Evolutionary conservation across 768 basidiomycete species (phyloP), one percentile per base, ranked within the genome.

Genomic region (Termitomyces sp.): DNA sequence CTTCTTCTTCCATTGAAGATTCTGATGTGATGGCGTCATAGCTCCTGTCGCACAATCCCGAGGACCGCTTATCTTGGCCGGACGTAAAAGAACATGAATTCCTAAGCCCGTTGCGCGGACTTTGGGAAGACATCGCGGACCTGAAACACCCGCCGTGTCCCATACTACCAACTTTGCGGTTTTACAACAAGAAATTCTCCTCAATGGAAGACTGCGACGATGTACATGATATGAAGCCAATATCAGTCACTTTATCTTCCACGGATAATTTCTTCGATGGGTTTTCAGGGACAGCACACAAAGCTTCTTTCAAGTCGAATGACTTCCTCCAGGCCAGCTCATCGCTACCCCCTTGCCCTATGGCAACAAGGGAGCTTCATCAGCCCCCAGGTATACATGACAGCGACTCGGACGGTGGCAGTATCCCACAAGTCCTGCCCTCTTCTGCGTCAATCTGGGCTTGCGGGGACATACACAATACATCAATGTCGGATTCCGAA

Each of bases 41-140:
- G 72, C 61, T 73, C 12, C 66, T 75, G 16, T 57, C 61, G 6
- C 58, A 66, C 9, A 45, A 67, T 37, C 66, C 67, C 16, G 52
- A 57, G 23, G 58, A 64, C 34, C 67, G 72, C 28, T 58, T 74
- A n/a, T 50, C 52, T 42, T 71, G 67, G 49, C 58, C 63, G 27
- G 57, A 61, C 25, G 64, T 70, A 28, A 61, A 65, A 32, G 54
- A 54, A 16, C 72, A 75, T 42, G 48, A 58, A 0, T 72, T 73
- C 50, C 67, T 75, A 32, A 56, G 60, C 27, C 60, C 64, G 7
- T 25, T 73, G 27, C 48, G 53, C 17, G 59, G 56, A 10, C 51
- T 66, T 11, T 75, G 72, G 73, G 55, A 65, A 8, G 72, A 70
- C 23, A 66, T 73, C 41, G 63, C 68, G 45, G 64, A 61, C 27